phyloP scores from a whole-genome alignment of 2,329 filamentous ascomycete species.

The Clonostachys chloroleuca region DNA sequence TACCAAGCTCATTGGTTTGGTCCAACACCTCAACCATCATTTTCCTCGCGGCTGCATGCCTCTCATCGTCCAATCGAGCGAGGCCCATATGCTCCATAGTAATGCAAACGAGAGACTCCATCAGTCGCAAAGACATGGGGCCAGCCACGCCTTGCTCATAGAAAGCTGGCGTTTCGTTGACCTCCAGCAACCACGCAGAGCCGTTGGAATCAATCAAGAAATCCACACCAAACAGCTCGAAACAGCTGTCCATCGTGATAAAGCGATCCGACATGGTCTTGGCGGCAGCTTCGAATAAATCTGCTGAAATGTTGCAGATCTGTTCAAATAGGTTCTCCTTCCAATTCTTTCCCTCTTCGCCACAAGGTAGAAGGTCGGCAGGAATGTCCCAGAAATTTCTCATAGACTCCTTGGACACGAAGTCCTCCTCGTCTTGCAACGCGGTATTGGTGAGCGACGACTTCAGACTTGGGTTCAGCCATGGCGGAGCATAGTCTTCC shows the following conservation, averaged over 20 bases:
- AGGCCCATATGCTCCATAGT: constrained; percentile 23
- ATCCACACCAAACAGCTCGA: constrained; percentile 28
- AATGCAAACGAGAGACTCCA: constrained; percentile 26
- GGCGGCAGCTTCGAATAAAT: constrained; percentile 24
- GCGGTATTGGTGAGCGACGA: constrained; percentile 30
- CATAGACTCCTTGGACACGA: constrained; percentile 23
- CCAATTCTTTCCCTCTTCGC: constrained; percentile 12
- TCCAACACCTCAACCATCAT: too few species aligned
- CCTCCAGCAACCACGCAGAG: constrained; percentile 26
- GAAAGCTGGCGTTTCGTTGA: constrained; percentile 30
- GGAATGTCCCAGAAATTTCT: constrained; percentile 21
- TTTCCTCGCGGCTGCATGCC: too few species aligned
- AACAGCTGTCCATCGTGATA: constrained; percentile 25
- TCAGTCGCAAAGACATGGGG: constrained; percentile 20
- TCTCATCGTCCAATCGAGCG: too few species aligned
- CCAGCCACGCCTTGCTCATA: constrained; percentile 26
- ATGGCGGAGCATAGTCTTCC: constrained; percentile 27
- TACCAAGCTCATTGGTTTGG: too few species aligned
- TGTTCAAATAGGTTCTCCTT: constrained; percentile 24
- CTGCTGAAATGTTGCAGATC: constrained; percentile 22
- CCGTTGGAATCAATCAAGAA: constrained; percentile 24
- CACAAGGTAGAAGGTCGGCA: constrained; percentile 17
- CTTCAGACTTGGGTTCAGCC: constrained; percentile 23
- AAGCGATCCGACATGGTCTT: constrained; percentile 32
- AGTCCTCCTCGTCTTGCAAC: constrained; percentile 25